Conservation (phyloP, 73 alveolate genomes). For the Breviolum minutum region DNA sequence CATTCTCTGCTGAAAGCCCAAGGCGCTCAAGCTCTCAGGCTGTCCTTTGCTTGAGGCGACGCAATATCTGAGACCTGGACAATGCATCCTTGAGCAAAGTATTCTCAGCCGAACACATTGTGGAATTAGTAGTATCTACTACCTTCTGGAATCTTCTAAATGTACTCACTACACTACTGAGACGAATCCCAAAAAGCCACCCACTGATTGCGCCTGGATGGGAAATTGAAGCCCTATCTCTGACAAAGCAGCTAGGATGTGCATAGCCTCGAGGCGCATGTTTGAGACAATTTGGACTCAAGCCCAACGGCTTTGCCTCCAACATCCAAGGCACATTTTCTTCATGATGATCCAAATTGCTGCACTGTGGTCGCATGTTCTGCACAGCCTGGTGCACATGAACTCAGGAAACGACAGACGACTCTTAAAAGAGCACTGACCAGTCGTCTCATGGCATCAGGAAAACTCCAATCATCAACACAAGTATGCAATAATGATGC, state of each 20-base stretch:
- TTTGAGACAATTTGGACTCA: no score
- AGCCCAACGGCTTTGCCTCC: not conserved
- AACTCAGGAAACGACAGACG: not conserved
- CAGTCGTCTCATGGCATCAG: not conserved
- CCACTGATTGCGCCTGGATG: constrained; percentile 7
- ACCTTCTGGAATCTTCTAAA: not conserved
- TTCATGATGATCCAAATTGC: constrained; percentile 82
- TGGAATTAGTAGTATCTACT: not conserved
- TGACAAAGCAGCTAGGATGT: constrained; percentile 82
- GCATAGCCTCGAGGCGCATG: constrained; percentile 51
- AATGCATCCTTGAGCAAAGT: not conserved
- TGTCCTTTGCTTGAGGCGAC: constrained; percentile 94
- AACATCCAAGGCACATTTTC: constrained; percentile 39
- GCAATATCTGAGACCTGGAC: constrained; percentile 79
- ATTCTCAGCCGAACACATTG: not conserved
- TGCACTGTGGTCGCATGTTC: constrained; percentile 69
- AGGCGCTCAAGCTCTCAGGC: not conserved
- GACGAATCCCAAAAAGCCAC: not conserved
- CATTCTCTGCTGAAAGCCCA: not conserved
- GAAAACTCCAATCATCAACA: no score
- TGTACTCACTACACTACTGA: not conserved
- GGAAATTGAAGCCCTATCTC: constrained; percentile 89
- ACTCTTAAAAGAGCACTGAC: no score
- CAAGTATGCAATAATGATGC: no score
- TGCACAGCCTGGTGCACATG: constrained; percentile 34